Evolutionary conservation across 257 asterid species (phyloP).

Genomic region (Plantago elongata): DNA sequence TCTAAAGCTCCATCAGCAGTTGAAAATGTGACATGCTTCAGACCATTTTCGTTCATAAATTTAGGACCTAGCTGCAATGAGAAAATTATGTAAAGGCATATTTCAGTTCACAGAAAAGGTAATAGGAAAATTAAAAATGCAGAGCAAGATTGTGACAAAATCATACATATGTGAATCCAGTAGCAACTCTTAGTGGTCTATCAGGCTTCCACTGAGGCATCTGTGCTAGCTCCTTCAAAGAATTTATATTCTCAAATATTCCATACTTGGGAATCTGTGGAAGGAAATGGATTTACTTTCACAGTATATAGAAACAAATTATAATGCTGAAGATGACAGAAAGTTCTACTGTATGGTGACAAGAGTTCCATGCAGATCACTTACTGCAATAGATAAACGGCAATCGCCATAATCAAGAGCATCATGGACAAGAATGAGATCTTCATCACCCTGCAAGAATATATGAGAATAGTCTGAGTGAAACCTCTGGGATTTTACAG

Average conservation of each 20-base stretch:
- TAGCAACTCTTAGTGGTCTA: conserved; percentile 95
- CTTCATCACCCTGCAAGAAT: conserved; percentile 67
- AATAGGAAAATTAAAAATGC: neutral
- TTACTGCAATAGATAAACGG: conserved; percentile 85
- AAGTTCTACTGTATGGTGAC: neutral
- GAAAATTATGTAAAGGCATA: conserved; percentile 14
- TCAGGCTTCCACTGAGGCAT: conserved; percentile 97
- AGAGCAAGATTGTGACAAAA: neutral
- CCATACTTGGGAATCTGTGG: conserved; percentile 93
- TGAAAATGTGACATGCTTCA: conserved; percentile 72
- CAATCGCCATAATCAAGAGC: conserved; percentile 93
- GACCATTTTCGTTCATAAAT: conserved; percentile 79
- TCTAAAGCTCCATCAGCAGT: conserved; percentile 98
- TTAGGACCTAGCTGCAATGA: conserved; percentile 76
- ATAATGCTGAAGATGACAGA: neutral
- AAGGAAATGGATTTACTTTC: conserved; percentile 16
- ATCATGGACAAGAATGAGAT: conserved; percentile 87
- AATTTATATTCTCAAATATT: conserved; percentile 84
- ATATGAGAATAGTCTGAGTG: conserved; percentile 2
- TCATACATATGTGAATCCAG: conserved; percentile 87
- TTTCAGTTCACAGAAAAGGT: neutral
- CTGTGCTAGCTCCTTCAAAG: conserved; percentile 74
- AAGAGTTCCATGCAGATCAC: conserved; percentile 21
- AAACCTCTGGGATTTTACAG: neutral
- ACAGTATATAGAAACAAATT: conserved; percentile 1